Evolutionary conservation across 306 rosid genomes (phyloP), one percentile per base, ranked within the genome.

Genomic region (Mimosa bimucronata): DNA sequence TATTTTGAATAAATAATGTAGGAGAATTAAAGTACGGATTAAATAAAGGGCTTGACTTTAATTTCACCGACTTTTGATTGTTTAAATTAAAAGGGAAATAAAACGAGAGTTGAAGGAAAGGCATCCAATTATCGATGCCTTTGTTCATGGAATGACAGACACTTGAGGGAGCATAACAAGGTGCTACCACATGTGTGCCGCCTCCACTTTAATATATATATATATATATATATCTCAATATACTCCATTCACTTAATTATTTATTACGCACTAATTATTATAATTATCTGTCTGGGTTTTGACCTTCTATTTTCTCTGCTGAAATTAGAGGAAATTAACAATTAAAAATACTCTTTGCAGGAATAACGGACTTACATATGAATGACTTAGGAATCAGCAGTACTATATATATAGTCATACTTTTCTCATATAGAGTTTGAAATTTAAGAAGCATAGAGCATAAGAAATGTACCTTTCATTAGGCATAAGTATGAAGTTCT

Each of bases 11-110:
- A 15, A 46, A 46, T 46, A 15, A 46, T 46, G 53, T 12, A 46
- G 5, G 15, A 5, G n/a, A 46, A 18, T 46, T 46, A 15, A 46
- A 50, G 57, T 50, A 18, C 14, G 45, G 2, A 38, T 38, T 67
- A 23, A 23, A 23, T 12, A 38, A 50, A 50, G 73, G 25, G 73
- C 16, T 23, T 31, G 40, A 37, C 14, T 11, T 44, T 15, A 14
- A 45, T 15, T 13, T 45, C 73, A 67, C 73, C 73, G 73, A 67
- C 73, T 67, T 67, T 67, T 67, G 10, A 3, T 40, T 38, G 30
- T 62, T 62, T 60, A 11, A 62, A 62, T 62, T 60, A 11, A 62
- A 62, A n/a, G 40, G 10, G 23, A 52, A 52, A 19, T 19, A n/a
- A 18, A 67, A 10, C n/a, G 31, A 14, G 52, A 67, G 8, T 10